A percentile compares a stretch with the other conserved stretches of the same genome.
Evolutionary conservation across 495 filamentous ascomycete genomes (phyloP).

Genomic region (Cercophora samala): DNA sequence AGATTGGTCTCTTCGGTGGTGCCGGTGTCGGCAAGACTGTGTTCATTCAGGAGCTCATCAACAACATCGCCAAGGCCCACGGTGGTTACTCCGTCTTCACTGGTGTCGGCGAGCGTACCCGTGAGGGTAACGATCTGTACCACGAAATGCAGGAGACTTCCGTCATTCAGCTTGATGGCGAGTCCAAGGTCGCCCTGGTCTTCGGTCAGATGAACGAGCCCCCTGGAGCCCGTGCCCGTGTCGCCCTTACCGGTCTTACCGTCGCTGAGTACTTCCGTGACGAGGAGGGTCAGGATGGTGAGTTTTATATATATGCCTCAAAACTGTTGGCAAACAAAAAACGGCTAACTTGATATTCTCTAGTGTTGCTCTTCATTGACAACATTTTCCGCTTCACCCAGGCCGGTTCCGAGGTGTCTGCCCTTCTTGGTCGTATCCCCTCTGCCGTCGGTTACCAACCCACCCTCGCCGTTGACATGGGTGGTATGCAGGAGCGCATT

Average conservation of each 20-base stretch:
- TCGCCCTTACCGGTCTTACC: conserved; percentile 88
- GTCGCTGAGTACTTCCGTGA: conserved; percentile 97
- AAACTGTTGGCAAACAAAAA: background rate
- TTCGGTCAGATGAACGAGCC: conserved; percentile 99
- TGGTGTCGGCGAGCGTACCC: conserved; percentile 99
- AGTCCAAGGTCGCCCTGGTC: conserved; percentile 98
- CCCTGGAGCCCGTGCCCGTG: conserved; percentile 98
- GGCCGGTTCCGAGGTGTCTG: conserved; percentile 99
- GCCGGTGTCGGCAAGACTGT: conserved; percentile 99
- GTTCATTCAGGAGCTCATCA: conserved; percentile 99
- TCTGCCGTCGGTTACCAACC: conserved; percentile 99
- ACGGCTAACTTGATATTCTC: conserved; percentile 13
- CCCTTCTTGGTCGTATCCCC: conserved; percentile 98
- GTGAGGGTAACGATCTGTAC: conserved; percentile 99
- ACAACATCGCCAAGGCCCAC: conserved; percentile 99
- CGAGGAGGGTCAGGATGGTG: conserved; percentile 92
- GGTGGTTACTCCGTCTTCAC: conserved; percentile 99
- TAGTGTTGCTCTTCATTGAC: conserved; percentile 98
- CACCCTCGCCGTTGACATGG: conserved; percentile 99
- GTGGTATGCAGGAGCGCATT: conserved; percentile 99
- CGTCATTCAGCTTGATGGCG: conserved; percentile 98
- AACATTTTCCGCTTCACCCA: conserved; percentile 99
- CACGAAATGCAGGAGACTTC: conserved; percentile 99
- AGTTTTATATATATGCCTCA: conserved; percentile 18
- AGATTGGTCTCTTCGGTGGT: conserved; percentile 99